A percentile compares a stretch with the other conserved stretches of the same genome.
Evolutionary conservation across 805 yeast genomes (phyloP).

Genomic region (Ogataea neopini): DNA sequence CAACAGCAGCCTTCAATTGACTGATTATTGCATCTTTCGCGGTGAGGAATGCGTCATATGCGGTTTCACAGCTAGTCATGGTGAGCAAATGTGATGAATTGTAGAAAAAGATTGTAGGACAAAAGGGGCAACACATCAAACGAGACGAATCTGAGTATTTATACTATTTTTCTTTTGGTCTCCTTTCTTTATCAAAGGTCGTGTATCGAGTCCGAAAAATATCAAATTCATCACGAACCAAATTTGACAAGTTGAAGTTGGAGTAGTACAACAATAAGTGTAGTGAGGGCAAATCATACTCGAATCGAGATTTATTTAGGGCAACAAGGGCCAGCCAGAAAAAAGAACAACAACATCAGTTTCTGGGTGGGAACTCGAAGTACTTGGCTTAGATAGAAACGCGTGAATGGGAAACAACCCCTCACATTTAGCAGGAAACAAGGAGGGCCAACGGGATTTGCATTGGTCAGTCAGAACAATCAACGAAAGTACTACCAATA

Average conservation of each 20-base stretch:
- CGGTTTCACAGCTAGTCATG: not conserved
- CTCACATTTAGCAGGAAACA: conserved; percentile 4
- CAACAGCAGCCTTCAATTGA: conserved; percentile 10
- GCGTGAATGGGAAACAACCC: conserved; percentile 9
- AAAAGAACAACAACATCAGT: no score
- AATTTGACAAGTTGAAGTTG: conserved; percentile 7
- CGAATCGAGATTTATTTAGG: not conserved
- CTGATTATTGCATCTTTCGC: conserved; percentile 18
- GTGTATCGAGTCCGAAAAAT: conserved; percentile 6
- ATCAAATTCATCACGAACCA: not conserved
- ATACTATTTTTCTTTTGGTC: not conserved
- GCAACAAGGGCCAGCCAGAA: no score
- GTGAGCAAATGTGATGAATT: not conserved
- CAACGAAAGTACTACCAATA: not conserved
- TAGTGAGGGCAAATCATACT: not conserved
- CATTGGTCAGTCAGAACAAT: conserved; percentile 5
- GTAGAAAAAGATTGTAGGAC: not conserved
- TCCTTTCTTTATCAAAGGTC: conserved; percentile 5
- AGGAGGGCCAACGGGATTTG: conserved; percentile 1
- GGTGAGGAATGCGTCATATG: conserved; percentile 13
- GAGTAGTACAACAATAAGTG: conserved; percentile 4
- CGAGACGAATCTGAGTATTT: not conserved
- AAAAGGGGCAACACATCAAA: not conserved
- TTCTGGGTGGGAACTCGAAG: not conserved
- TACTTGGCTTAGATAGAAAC: not conserved